Base-by-base conservation (phyloP, 495 filamentous ascomycete species). In the Annulohypoxylon nitens region DNA sequence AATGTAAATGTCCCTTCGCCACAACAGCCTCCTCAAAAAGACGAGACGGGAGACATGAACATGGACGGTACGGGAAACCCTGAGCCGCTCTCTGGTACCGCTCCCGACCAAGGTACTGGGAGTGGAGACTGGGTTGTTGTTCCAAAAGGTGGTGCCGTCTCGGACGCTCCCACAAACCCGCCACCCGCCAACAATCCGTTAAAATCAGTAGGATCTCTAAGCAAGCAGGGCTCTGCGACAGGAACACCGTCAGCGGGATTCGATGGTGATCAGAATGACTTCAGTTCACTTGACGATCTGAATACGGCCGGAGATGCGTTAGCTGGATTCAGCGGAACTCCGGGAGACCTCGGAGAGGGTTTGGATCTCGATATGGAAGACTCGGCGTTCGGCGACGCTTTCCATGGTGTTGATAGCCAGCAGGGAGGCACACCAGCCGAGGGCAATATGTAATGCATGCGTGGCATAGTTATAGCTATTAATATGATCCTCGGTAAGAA, bases 61-160 rank as follows among this genome's bases (percentile, higher is more conserved):
- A 85, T 85, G 84, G 75, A 78, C 20, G 80, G 79, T 23, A 75
- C 75, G 51, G 73, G 76, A 25, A 69, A 58, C 14, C 25, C 58
- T 14, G 34, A 79, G n/a, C 64, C 63, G 53, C 26, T 62, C 33
- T 33, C 68, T 25, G 63, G 63, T 16, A 78, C 79, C 12, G 79
- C 77, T 0, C 76, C 82, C 8, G 81, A 85, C 62, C 79, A 83
- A 53, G 81, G 78, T 6, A 81, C 83, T 3, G 83, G 81, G 30
- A 83, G 78, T 16, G 85, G 83, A 26, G 86, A 88, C 55, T 88
- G 86, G 86, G 84, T 88, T 7, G 83, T 88, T 10, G 82, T 87
- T n/a, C 84, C 85, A 41, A 84, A 85, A 61, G 82, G 81, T 20
- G 84, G 81, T 36, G 72, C 77, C 4, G 78, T 79, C 25, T 77